These are phyloP conservation scores for Jimgerdemannia flammicorona DNA, from an alignment of 192 early-diverging fungal genomes.

Conservation along the genomic window DNA sequence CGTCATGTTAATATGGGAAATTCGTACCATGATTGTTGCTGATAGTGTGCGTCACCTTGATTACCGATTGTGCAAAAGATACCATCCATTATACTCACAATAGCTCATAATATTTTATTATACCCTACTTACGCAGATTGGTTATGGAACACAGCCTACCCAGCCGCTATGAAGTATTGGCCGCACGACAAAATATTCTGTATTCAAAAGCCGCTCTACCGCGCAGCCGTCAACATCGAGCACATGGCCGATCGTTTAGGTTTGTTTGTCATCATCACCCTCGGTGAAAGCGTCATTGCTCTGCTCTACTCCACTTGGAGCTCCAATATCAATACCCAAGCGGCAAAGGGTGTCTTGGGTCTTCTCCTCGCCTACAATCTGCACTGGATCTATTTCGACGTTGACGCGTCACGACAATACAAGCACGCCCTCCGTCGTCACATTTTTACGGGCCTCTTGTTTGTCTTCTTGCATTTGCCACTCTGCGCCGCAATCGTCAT, in stretches of 20 bases:
- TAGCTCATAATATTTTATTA: neutral
- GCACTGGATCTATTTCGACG: constrained; percentile 42
- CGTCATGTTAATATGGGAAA: no score
- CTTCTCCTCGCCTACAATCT: constrained; percentile 32
- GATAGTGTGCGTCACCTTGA: no score
- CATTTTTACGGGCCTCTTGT: constrained; percentile 27
- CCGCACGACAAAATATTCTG: neutral
- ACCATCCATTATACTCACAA: no score
- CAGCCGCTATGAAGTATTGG: neutral
- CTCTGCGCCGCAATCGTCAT: neutral
- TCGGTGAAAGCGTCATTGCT: constrained; percentile 34
- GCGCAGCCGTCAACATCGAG: constrained; percentile 36
- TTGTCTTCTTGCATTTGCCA: constrained; percentile 23
- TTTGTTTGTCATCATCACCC: constrained; percentile 24
- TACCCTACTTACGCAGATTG: neutral
- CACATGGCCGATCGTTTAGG: constrained; percentile 33
- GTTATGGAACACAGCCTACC: neutral
- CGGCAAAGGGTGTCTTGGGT: constrained; percentile 29
- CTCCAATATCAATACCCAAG: constrained; percentile 8
- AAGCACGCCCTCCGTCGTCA: constrained; percentile 30
- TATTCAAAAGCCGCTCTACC: constrained; percentile 5
- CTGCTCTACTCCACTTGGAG: constrained; percentile 19
- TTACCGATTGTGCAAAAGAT: no score
- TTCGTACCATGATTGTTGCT: neutral
- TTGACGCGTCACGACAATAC: constrained; percentile 32